Percentiles rank a stretch among this genome's conserved stretches.
phyloP scores from a whole-genome alignment of 2,329 filamentous ascomycete species.

The Fusarium nodosum region DNA sequence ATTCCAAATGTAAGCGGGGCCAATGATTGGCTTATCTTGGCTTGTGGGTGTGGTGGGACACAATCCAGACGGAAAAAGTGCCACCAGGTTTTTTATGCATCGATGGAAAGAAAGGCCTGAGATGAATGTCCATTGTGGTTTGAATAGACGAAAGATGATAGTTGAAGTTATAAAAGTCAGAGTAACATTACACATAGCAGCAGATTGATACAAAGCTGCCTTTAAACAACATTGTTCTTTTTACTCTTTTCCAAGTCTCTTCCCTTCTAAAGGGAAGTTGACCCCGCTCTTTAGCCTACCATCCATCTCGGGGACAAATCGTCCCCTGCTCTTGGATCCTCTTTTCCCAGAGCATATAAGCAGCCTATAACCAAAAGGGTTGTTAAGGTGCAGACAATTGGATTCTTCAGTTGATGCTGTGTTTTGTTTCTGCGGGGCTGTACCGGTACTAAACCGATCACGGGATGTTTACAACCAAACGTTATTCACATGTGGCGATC shows the following conservation, averaged over 20 bases:
- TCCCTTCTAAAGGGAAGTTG: background rate
- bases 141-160: background rate
- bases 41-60: slow-evolving; percentile 9
- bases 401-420: slow-evolving; percentile 30
- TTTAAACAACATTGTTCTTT: slow-evolving; percentile 1
- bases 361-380: slow-evolving; percentile 31
- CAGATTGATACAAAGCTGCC: background rate
- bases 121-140: background rate
- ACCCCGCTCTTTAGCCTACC: slow-evolving; percentile 37
- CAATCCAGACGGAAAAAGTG: background rate
- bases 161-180: background rate
- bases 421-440: slow-evolving; percentile 30
- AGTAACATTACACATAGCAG: background rate
- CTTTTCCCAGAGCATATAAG: slow-evolving; percentile 3
- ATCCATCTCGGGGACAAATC: slow-evolving; percentile 15
- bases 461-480: slow-evolving; percentile 10
- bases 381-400: slow-evolving; percentile 25
- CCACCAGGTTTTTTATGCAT: background rate
- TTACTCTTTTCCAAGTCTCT: background rate
- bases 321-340: slow-evolving; percentile 9
- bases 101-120: background rate
- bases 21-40: slow-evolving; percentile 17
- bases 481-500: slow-evolving; percentile 15
- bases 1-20: slow-evolving; percentile 37
- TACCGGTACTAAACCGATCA: slow-evolving; percentile 30